Evolutionary conservation across 2,329 filamentous ascomycete genomes (phyloP), one percentile per base, ranked within the genome.

Genomic region (Penicillium sclerotigenum): DNA sequence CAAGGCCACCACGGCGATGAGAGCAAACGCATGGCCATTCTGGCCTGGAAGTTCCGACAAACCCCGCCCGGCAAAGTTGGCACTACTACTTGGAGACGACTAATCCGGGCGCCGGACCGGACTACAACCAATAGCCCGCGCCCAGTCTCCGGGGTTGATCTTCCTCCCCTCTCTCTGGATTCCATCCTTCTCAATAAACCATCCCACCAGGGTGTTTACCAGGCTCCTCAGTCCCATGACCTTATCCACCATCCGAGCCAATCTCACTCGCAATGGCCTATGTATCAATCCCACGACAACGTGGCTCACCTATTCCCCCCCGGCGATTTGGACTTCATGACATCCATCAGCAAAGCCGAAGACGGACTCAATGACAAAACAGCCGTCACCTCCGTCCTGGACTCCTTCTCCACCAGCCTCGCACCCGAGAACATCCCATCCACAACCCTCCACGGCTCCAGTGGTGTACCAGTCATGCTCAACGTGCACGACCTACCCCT

Each of bases 11-110:
- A 64, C 2, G 59, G 57, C 13, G 66, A 67, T 18, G 66, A 72
- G 42, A 68, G 69, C 40, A 72, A 74, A 59, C 67, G 73, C 26
- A 73, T 78, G 67, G 75, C 75, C 2, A 71, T 79, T 42, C 57
- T 80, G 14, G 68, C 77, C 18, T 80, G 77, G 77, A 77, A 74
- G 49, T 80, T 80, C 63, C 73, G 73, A 7, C 72, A 77, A 60
- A 75, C 75, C n/a, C 64, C 68, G 7, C 65, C 68, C 16, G 68
- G 68, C 7, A 70, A 76, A 54, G 71, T 72, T 24, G 76, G 75
- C 29, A 75, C 71, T 2, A 79, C 77, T 1, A 77, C 73, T 14
- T 80, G 77, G 77, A 71, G 74, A 56, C 72, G 68, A 43, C 59
- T 80, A 26, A 68, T 75, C 24, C 69, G 73, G 26, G 73, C 73